phyloP scores from a whole-genome alignment of 2,329 filamentous ascomycete genomes.

The Mollisiaceae sp. region DNA sequence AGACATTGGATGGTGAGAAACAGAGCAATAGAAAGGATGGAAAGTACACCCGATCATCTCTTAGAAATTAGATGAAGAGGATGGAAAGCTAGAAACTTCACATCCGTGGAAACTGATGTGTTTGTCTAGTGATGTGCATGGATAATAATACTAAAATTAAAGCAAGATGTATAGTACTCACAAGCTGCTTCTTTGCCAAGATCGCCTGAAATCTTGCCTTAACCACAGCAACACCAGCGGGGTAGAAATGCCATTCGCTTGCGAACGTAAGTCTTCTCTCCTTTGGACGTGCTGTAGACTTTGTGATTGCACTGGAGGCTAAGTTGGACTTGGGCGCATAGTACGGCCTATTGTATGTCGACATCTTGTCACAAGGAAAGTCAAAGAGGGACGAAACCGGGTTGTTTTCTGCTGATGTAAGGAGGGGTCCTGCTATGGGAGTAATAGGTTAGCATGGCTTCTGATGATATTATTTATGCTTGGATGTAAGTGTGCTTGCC shows the following conservation, averaged over 20 bases:
- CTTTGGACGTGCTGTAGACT: not conserved
- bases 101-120: not conserved
- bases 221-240: constrained; percentile 31
- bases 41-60: no score
- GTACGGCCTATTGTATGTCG: not conserved
- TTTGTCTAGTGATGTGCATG: not conserved
- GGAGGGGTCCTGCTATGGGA: not conserved
- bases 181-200: constrained; percentile 18
- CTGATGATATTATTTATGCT: not conserved
- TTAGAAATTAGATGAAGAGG: no score
- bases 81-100: not conserved
- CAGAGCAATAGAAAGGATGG: no score
- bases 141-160: not conserved
- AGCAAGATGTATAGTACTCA: constrained; percentile 17
- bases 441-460: not conserved
- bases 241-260: constrained; percentile 34
- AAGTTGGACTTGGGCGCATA: not conserved
- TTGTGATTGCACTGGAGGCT: not conserved
- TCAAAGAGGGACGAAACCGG: not conserved
- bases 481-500: not conserved
- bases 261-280: constrained; percentile 20
- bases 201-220: constrained; percentile 28
- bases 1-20: no score
- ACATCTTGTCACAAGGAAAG: not conserved
- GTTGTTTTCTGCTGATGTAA: not conserved